phyloP scores from a whole-genome alignment of 2,329 filamentous ascomycete species.

The Cytospora mali region DNA sequence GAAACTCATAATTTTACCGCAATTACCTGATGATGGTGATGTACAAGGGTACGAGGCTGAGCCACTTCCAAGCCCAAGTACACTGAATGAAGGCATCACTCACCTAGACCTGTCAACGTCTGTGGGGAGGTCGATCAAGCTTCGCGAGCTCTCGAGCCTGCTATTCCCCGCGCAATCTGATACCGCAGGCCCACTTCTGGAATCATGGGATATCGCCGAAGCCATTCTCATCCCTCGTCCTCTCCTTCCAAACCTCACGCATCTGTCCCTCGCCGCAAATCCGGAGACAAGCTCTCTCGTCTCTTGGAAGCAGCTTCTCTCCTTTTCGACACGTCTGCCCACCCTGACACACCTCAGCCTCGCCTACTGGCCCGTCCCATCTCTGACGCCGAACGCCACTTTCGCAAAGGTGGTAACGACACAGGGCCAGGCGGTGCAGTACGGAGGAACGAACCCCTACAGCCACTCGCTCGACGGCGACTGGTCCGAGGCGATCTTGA shows the following conservation, averaged over 20 bases:
- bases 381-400: constrained; percentile 57
- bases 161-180: constrained; percentile 47
- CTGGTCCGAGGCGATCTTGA: constrained; percentile 60
- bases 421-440: constrained; percentile 49
- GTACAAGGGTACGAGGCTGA: constrained; percentile 29
- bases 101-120: constrained; percentile 58
- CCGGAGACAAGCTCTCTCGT: constrained; percentile 39
- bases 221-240: constrained; percentile 37
- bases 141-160: constrained; percentile 56
- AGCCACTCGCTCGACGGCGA: constrained; percentile 61
- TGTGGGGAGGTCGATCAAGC: constrained; percentile 51
- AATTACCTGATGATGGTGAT: constrained; percentile 36
- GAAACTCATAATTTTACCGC: constrained; percentile 46
- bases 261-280: constrained; percentile 59
- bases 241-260: constrained; percentile 60
- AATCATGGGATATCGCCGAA: constrained; percentile 57
- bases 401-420: constrained; percentile 50
- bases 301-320: constrained; percentile 62
- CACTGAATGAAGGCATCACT: constrained; percentile 50
- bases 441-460: constrained; percentile 59
- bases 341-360: constrained; percentile 63
- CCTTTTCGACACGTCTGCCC: constrained; percentile 54
- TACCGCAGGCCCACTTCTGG: constrained; percentile 39
- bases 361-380: constrained; percentile 64
- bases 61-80: constrained; percentile 30